phyloP scores from a whole-genome alignment of 2,329 filamentous ascomycete genomes.

The Pestalotiopsis sp. region DNA sequence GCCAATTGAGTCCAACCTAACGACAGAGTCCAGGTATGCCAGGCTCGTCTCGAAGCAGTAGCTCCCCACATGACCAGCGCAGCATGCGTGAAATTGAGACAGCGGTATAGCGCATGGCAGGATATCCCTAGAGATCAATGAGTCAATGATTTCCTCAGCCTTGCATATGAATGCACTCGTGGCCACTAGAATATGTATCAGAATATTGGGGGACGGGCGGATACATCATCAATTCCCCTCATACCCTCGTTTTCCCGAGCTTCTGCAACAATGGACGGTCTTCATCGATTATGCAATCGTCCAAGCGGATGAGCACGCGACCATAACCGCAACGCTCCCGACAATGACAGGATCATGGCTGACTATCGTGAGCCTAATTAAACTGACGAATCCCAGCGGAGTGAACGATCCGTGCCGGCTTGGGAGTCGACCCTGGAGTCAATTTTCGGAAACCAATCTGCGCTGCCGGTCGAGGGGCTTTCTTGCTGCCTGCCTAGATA shows the following conservation, averaged over 20 bases:
- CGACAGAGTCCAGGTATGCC: neutral
- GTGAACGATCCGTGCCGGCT: neutral
- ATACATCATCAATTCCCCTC: too few relatives aligned
- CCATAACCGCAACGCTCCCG: neutral
- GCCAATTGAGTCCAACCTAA: neutral
- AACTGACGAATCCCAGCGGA: neutral
- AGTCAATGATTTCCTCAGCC: neutral
- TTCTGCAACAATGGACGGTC: too few relatives aligned
- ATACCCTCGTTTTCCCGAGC: too few relatives aligned
- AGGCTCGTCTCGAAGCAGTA: neutral
- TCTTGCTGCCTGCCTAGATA: neutral
- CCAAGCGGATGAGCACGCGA: neutral
- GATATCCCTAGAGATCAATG: neutral
- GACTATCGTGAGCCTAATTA: neutral
- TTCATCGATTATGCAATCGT: neutral
- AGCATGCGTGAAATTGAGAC: neutral
- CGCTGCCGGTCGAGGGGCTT: too few relatives aligned
- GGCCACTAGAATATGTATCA: too few relatives aligned
- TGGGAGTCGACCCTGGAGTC: neutral
- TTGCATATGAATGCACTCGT: neutral
- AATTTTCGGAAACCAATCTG: neutral
- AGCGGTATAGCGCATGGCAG: neutral
- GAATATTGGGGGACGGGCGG: too few relatives aligned
- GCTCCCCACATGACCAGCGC: neutral
- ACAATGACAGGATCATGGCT: neutral